Percentiles rank a stretch among this genome's conserved stretches.
Evolutionary conservation across 345 rosid genomes (phyloP).

Genomic region (Chamaenerion angustifolium): DNA sequence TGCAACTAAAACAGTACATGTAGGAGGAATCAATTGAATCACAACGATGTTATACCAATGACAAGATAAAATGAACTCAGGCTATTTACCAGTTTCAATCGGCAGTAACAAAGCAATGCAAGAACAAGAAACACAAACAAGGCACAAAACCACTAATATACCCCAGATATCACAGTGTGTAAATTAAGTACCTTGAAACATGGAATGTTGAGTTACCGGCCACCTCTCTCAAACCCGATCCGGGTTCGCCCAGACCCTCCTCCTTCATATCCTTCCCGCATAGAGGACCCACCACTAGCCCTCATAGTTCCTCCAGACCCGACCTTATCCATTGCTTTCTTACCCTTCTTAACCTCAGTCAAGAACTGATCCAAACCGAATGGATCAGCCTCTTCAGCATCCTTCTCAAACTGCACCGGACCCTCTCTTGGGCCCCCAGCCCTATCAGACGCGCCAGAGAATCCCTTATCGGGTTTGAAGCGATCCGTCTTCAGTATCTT

Average conservation of each 20-base stretch:
- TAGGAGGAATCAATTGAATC: no score
- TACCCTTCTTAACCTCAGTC: slow-evolving; percentile 66
- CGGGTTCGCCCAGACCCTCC: slow-evolving; percentile 78
- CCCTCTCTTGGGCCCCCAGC: slow-evolving; percentile 61
- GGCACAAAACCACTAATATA: no score
- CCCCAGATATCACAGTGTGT: no score
- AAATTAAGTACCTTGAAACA: no score
- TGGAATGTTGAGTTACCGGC: no score
- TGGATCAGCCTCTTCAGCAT: slow-evolving; percentile 80
- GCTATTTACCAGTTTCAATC: no score
- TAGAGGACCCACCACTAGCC: slow-evolving; percentile 82
- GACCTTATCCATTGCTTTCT: slow-evolving; percentile 66
- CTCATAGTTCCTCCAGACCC: slow-evolving; percentile 85
- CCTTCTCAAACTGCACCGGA: slow-evolving; percentile 84
- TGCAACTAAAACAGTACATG: no score
- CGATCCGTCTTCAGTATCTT: slow-evolving; percentile 75
- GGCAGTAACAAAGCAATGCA: no score
- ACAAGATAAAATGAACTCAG: no score
- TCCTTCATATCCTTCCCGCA: slow-evolving; percentile 60
- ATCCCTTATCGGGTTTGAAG: slow-evolving; percentile 75
- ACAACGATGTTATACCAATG: no score
- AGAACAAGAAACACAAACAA: no score
- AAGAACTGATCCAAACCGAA: slow-evolving; percentile 78
- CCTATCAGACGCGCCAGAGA: slow-evolving; percentile 58
- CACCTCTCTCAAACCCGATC: slow-evolving; percentile 68